phyloP scores from a whole-genome alignment of 2,329 filamentous ascomycete species.

The Penicillium italicum region DNA sequence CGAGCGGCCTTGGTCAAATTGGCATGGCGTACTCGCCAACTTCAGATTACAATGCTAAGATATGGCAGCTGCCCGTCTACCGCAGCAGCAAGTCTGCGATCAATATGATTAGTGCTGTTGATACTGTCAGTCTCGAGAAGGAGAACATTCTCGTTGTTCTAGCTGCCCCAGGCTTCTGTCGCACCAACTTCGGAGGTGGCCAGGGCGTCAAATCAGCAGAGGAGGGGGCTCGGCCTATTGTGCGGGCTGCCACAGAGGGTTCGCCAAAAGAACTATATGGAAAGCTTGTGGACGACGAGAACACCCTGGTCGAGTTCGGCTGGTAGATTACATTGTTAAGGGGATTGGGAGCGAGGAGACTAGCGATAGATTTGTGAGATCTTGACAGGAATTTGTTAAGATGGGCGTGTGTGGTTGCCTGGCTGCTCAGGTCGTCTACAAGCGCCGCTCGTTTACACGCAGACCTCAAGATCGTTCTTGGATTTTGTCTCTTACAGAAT shows the following conservation, averaged over 20 bases:
- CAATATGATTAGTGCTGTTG: constrained; percentile 7
- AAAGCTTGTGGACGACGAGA: not conserved
- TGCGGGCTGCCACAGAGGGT: not conserved
- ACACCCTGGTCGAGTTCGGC: no score
- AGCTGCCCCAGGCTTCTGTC: not conserved
- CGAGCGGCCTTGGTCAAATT: constrained; percentile 6
- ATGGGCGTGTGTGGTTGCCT: no score
- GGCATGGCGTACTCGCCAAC: constrained; percentile 2
- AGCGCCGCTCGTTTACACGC: no score
- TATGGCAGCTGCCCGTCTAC: constrained; percentile 1
- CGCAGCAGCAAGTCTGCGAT: constrained; percentile 5
- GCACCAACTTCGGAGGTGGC: not conserved
- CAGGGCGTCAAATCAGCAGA: not conserved
- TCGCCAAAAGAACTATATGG: not conserved
- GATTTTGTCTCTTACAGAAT: no score
- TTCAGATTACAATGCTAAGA: constrained; percentile 1
- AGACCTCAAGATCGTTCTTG: no score
- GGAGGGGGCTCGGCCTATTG: not conserved
- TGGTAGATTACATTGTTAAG: no score
- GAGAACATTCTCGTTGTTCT: not conserved
- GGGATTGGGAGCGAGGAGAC: no score
- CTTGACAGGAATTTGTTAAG: no score
- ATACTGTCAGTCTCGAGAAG: not conserved
- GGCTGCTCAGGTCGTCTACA: no score
- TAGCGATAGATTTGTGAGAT: no score